Conservation (phyloP, 257 asterid species). For the Solanum chaucha region DNA sequence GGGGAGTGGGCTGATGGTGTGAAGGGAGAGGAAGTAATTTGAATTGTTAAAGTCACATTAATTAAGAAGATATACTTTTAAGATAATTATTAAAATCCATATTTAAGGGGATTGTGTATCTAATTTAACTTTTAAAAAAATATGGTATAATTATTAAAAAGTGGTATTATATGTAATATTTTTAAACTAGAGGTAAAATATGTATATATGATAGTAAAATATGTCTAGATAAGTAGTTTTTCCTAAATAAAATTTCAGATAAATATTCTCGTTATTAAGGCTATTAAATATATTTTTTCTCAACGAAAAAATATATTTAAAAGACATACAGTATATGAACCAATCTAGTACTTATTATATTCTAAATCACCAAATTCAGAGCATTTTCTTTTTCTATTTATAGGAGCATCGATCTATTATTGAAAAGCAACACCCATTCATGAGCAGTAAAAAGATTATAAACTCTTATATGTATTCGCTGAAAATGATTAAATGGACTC, state of each 20-base stretch:
- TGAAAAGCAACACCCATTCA: not conserved
- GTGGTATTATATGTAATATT: too few relatives aligned
- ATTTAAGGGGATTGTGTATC: too few relatives aligned
- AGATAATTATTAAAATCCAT: too few relatives aligned
- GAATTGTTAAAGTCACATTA: too few relatives aligned
- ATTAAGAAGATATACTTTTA: too few relatives aligned
- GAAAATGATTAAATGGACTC: not conserved
- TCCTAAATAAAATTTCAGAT: not conserved
- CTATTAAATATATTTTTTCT: not conserved
- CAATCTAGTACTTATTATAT: not conserved
- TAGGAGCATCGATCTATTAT: not conserved
- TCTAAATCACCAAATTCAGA: not conserved
- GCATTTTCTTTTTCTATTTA: not conserved
- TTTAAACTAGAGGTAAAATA: too few relatives aligned
- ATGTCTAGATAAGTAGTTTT: too few relatives aligned
- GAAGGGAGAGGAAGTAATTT: too few relatives aligned
- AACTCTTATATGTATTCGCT: not conserved
- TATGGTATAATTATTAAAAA: too few relatives aligned
- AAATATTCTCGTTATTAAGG: not conserved
- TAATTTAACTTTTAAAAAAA: too few relatives aligned
- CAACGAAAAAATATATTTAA: not conserved
- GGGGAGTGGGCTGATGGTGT: too few relatives aligned
- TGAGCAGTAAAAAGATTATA: not conserved
- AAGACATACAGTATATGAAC: not conserved
- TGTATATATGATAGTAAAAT: too few relatives aligned